Conservation (phyloP, 2,329 filamentous ascomycete genomes). For the Parafenestella ontariensis region DNA sequence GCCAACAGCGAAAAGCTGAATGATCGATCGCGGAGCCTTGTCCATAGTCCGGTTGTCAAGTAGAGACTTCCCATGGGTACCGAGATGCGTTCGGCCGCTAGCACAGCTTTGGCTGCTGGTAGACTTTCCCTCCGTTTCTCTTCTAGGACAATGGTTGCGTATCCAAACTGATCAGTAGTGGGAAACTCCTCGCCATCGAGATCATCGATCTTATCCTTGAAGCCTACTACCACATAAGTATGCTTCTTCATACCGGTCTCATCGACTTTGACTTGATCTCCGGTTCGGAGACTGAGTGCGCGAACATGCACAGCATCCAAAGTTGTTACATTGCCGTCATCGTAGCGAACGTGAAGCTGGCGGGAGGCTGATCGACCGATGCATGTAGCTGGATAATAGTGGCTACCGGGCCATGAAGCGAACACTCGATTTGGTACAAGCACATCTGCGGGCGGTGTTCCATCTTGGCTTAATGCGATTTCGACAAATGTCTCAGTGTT, state of each 20-base stretch:
- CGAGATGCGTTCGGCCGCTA: conserved; percentile 37
- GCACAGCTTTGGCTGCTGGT: conserved; percentile 19
- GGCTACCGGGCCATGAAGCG: conserved; percentile 63
- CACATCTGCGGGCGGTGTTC: conserved; percentile 28
- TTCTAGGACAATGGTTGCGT: conserved; percentile 50
- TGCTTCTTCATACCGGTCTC: conserved; percentile 53
- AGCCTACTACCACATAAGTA: conserved; percentile 53
- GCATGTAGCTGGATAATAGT: conserved; percentile 68
- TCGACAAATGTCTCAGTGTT: conserved; percentile 7
- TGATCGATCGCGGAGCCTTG: conserved; percentile 47
- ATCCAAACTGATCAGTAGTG: conserved; percentile 52
- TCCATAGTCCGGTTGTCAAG: conserved; percentile 54
- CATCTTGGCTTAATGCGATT: conserved; percentile 16
- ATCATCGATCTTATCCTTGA: conserved; percentile 47
- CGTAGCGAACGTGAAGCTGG: conserved; percentile 57
- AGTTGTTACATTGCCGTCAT: conserved; percentile 54
- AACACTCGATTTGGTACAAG: conserved; percentile 62
- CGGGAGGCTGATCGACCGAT: conserved; percentile 54
- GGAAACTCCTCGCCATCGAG: conserved; percentile 38
- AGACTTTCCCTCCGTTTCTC: conserved; percentile 51
- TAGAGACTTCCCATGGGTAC: conserved; percentile 54
- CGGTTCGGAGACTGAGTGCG: conserved; percentile 52
- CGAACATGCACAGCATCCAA: conserved; percentile 51
- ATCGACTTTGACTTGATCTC: conserved; percentile 58
- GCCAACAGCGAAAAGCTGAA: conserved; percentile 38